phyloP scores from a whole-genome alignment of 257 asterid genomes.

The Solanum tarijense region DNA sequence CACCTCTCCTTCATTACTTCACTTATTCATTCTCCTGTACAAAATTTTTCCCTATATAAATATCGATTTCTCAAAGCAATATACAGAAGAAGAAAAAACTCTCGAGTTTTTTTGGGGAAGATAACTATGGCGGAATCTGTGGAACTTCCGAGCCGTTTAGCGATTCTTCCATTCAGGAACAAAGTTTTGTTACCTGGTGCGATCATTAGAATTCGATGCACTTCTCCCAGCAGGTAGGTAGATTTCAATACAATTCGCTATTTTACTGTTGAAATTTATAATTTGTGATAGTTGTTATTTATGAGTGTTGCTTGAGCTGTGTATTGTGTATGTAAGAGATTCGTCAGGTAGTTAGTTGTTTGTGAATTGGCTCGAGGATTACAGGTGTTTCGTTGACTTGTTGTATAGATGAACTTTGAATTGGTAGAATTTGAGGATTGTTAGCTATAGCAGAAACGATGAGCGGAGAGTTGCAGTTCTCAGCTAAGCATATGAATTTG shows the following conservation, averaged over 20 bases:
- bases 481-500: background rate
- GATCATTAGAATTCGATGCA: conserved; percentile 90
- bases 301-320: background rate
- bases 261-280: background rate
- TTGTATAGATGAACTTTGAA: background rate
- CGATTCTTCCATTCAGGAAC: conserved; percentile 89
- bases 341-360: background rate
- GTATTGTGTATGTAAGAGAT: background rate
- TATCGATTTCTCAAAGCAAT: background rate
- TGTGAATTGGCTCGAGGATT: background rate
- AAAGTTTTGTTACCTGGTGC: conserved; percentile 96
- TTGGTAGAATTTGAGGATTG: background rate
- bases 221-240: conserved; percentile 83
- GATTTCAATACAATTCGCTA: background rate
- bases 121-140: conserved; percentile 73
- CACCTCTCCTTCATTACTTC: conserved; percentile 1
- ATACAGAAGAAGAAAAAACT: background rate
- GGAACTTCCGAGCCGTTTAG: conserved; percentile 86
- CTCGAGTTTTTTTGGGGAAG: background rate
- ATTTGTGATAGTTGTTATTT: background rate
- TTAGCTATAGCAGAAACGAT: background rate
- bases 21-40: background rate
- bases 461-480: background rate
- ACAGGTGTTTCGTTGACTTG: background rate
- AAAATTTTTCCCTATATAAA: background rate